Conservation (phyloP, 2,329 filamentous ascomycete species). For the Parafenestella ontariensis region DNA sequence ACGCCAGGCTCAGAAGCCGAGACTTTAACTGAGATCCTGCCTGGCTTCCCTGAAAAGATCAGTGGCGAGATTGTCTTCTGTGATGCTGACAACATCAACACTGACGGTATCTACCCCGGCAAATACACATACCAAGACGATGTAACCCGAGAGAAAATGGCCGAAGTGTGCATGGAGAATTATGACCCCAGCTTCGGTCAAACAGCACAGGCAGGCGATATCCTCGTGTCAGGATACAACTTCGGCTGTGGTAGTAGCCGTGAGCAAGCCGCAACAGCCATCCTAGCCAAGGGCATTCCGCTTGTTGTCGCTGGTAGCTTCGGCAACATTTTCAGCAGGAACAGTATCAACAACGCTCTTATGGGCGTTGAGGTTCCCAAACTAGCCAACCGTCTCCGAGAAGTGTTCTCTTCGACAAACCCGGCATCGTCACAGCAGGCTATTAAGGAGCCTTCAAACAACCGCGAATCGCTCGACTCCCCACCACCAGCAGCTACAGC, state of each 20-base stretch:
- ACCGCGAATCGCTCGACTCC: conserved; percentile 60
- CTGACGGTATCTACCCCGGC: conserved; percentile 89
- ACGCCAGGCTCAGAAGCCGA: conserved; percentile 37
- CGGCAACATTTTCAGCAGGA: conserved; percentile 81
- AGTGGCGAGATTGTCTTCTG: conserved; percentile 87
- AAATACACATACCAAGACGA: conserved; percentile 94
- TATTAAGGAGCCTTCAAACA: conserved; percentile 60
- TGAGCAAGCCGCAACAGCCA: conserved; percentile 88
- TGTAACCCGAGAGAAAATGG: conserved; percentile 79
- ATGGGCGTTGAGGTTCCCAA: conserved; percentile 74
- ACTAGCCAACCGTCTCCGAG: conserved; percentile 70
- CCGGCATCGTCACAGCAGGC: conserved; percentile 43
- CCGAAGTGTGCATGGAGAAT: conserved; percentile 90
- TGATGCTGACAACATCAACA: conserved; percentile 87
- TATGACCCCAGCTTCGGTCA: conserved; percentile 77
- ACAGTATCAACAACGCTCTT: conserved; percentile 81
- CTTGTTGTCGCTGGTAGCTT: conserved; percentile 83
- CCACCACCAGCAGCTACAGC: conserved; percentile 47
- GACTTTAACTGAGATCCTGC: conserved; percentile 72
- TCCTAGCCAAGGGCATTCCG: conserved; percentile 80
- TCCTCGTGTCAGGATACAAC: conserved; percentile 86
- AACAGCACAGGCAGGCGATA: conserved; percentile 73
- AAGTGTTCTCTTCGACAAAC: conserved; percentile 58
- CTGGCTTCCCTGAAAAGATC: conserved; percentile 85
- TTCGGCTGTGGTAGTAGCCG: conserved; percentile 84